Base-by-base conservation (phyloP, 1,139 yeast species). In the Protomyces inouyei region DNA sequence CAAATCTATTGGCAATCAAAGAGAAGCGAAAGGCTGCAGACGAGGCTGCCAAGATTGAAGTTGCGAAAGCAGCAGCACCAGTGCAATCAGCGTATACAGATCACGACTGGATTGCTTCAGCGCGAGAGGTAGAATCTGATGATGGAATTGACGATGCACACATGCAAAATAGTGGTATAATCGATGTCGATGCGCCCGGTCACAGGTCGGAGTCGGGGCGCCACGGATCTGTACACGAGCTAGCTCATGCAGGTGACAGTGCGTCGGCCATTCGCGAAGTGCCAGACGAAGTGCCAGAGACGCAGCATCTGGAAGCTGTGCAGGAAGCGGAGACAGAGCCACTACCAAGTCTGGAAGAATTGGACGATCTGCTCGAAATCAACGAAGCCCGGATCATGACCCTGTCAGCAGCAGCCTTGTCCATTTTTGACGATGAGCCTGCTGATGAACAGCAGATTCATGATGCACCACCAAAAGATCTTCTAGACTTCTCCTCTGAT, bases 401-500 rank as follows among this genome's bases (percentile, higher is more conserved):
- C 48, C 55, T 38, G 21, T 61, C 55, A 54, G 54, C 28, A 25
- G 48, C 14, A n/a, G 48, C 48, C n/a, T 75, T 75, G 3, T 71
- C 72, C 1, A 64, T 80, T 3, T 75, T 73, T 9, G 72, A 74
- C 9, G 71, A 72, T 37, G 43, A 5, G 43, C 16, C 16, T 12
- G 5, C 4, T 5, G 66, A 69, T 9, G 55, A 55, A 12, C 65
- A 68, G 28, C 64, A 70, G 9, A 55, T 61, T 9, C 46, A 28
- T 18, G 45, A 18, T 18, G 16, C 16, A 9, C n/a, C 54, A 3
- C 25, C 36, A 2, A 14, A 46, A 55, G 18, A 60, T 72, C 4
- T 69, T 63, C 64, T 71, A 71, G 2, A 74, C 77, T 61, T 76
- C 85, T 18, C 73, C 71, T 0, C 73, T 72, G 0, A 74, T 89